phyloP scores from a whole-genome alignment of 495 filamentous ascomycete species.

The Penicillium fimorum region DNA sequence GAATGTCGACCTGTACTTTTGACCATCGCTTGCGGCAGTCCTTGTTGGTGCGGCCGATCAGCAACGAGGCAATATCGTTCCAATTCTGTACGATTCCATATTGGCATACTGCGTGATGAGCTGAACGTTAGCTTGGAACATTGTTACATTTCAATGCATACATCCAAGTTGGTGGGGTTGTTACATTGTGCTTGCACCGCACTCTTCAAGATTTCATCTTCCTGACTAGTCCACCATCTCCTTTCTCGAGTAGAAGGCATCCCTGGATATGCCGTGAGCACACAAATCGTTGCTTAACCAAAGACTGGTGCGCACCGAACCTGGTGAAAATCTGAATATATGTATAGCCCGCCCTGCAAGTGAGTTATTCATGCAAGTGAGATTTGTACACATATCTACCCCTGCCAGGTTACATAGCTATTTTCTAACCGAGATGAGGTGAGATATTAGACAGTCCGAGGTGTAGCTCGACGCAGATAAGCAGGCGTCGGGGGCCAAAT shows the following conservation, averaged over 20 bases:
- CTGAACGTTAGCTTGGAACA: too few relatives aligned
- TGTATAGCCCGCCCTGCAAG: too few relatives aligned
- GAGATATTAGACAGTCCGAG: too few relatives aligned
- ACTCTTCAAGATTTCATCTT: neutral
- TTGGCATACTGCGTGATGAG: too few relatives aligned
- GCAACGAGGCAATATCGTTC: conserved; percentile 8
- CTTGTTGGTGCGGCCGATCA: conserved; percentile 27
- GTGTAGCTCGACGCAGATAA: too few relatives aligned
- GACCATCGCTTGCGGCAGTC: conserved; percentile 31
- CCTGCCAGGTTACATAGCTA: too few relatives aligned
- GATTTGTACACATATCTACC: too few relatives aligned
- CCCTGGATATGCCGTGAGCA: neutral
- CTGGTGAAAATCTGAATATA: too few relatives aligned
- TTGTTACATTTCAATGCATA: too few relatives aligned
- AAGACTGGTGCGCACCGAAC: neutral
- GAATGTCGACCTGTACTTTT: conserved; percentile 10
- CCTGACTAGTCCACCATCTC: neutral
- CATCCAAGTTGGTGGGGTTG: neutral
- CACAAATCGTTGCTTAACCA: neutral
- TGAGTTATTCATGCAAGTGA: too few relatives aligned
- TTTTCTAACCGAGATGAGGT: too few relatives aligned
- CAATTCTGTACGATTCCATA: neutral
- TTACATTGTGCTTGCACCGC: neutral
- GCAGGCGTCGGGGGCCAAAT: too few relatives aligned
- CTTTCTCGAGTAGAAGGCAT: neutral